Base-by-base conservation (phyloP, 2,329 filamentous ascomycete species). In the Pseudogymnoascus sp. region DNA sequence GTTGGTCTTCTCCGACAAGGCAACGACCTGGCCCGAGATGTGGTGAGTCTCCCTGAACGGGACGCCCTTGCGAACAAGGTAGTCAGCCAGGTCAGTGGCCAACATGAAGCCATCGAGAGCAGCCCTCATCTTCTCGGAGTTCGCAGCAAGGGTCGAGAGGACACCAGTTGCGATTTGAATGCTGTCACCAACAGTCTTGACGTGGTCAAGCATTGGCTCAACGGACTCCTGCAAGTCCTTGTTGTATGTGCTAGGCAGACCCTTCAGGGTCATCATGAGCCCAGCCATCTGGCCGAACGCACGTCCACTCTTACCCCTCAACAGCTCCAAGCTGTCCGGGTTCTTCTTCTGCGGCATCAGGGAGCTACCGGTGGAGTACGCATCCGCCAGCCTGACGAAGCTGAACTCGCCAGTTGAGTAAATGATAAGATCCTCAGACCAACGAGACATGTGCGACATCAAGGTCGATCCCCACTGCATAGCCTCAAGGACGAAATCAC, bases 261-360 rank as follows among this genome's bases (percentile, higher is more conserved):
- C 89, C 74, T 84, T 83, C 62, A 78, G 81, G 38, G 86, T 90
- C 78, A 87, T 87, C 83, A 91, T 91, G 67, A 95, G 77, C 38
- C 90, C 90, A 4, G 89, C 84, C 85, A 93, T 89, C 67, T 91
- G 88, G 25, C 91, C 91, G 71, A 96, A 93, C 3, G 86, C 84
- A 64, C 89, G 82, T 1, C 90, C 90, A 31, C 82, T 81, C 78
- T 93, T 93, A 61, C 90, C 90, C n/a, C 90, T 83, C 65, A 93
- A 82, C 37, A 93, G 79, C 71, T 90, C 80, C 18, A 93, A 79
- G 42, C 84, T 87, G 76, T 93, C 90, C 1, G 83, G 82, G 76
- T 93, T 93, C 81, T 92, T 91, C 83, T 93, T 93, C 74, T 95
- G 87, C 2, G 89, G 89, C 89, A 93, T 92, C 63, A 92, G 78